phyloP scores from a whole-genome alignment of 345 rosid genomes.

The Euphorbia tirucalli region DNA sequence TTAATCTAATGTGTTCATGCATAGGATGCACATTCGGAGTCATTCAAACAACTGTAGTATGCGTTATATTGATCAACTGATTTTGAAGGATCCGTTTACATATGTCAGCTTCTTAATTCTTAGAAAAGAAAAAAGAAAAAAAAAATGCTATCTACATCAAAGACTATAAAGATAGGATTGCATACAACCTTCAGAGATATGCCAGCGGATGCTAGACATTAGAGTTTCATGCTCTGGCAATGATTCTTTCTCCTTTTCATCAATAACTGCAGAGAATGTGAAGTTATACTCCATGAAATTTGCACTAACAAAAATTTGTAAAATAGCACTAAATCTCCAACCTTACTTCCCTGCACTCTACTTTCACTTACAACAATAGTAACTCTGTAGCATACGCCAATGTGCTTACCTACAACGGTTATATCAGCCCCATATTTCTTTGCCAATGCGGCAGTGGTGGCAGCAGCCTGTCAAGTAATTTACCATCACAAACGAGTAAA shows the following conservation, averaged over 20 bases:
- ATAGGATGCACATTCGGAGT: background rate
- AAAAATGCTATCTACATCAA: background rate
- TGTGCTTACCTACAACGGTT: conserved; percentile 74
- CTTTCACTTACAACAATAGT: background rate
- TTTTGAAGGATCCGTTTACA: background rate
- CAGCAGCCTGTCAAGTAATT: conserved; percentile 60
- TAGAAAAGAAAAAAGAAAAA: background rate
- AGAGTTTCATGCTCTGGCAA: conserved; percentile 79
- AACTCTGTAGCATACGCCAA: background rate
- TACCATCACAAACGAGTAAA: conserved; percentile 7
- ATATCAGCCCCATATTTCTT: conserved; percentile 91
- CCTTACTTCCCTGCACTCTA: conserved; percentile 2
- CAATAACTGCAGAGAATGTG: conserved; percentile 61
- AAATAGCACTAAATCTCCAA: conserved; percentile 2
- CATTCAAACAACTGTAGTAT: background rate
- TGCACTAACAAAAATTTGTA: conserved; percentile 18
- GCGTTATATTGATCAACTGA: background rate
- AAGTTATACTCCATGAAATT: conserved; percentile 27
- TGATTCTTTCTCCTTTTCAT: conserved; percentile 68
- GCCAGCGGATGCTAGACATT: conserved; percentile 84
- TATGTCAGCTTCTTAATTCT: background rate
- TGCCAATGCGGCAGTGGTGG: conserved; percentile 82
- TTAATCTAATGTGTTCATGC: background rate
- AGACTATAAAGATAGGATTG: background rate
- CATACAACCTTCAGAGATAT: conserved; percentile 69